Percentiles rank a stretch among this genome's conserved stretches.
Evolutionary conservation across 2,329 filamentous ascomycete species (phyloP).

Genomic region (Tolypocladium inflatum): DNA sequence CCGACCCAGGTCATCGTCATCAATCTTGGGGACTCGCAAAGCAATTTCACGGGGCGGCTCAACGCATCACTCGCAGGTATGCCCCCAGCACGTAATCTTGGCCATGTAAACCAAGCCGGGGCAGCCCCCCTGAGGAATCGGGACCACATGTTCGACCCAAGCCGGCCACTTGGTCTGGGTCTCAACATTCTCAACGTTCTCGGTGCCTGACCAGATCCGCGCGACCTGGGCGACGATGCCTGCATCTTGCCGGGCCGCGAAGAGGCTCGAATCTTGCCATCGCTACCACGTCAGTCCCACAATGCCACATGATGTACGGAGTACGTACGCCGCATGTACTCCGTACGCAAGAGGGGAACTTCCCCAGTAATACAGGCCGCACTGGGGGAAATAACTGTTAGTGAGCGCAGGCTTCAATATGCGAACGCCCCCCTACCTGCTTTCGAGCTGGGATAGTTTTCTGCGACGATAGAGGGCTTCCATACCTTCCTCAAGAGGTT

Average conservation of each 20-base stretch:
- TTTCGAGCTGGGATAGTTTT: neutral
- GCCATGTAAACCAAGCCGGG: neutral
- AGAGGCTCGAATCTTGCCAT: neutral
- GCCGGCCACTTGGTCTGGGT: neutral
- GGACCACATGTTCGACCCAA: neutral
- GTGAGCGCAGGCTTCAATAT: neutral
- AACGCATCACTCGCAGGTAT: neutral
- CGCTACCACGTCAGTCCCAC: neutral
- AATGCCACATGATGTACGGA: neutral
- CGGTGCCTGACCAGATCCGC: neutral
- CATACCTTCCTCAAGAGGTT: constrained; percentile 10
- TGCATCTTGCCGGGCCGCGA: neutral
- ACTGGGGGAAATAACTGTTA: too few species aligned
- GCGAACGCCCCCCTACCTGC: neutral
- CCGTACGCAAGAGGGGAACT: neutral
- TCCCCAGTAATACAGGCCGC: neutral
- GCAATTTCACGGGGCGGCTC: neutral
- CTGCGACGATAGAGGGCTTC: neutral
- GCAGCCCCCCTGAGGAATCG: neutral
- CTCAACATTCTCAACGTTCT: neutral
- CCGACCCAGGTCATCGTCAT: neutral
- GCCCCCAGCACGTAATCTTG: neutral
- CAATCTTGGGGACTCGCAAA: neutral
- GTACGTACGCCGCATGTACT: neutral
- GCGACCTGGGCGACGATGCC: neutral